A percentile compares a stretch with the other conserved stretches of the same genome.
These are phyloP conservation scores for Vickermania spadyakhi DNA, from an alignment of 208 protist genomes.

Conservation along the genomic window DNA sequence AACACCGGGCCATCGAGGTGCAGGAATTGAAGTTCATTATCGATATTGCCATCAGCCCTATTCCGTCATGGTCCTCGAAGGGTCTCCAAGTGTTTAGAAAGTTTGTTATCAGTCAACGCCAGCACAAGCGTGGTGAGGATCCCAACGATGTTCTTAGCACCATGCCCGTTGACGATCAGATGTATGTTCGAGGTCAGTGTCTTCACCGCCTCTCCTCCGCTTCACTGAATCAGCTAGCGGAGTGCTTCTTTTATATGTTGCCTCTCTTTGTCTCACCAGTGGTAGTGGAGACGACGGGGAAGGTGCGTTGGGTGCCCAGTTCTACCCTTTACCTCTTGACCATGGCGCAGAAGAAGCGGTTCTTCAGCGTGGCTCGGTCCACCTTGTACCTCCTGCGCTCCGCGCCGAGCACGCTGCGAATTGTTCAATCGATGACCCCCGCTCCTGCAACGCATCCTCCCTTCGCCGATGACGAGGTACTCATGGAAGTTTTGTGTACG, in stretches of 20 bases:
- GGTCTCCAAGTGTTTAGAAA: neutral
- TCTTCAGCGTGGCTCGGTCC: neutral
- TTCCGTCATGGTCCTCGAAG: neutral
- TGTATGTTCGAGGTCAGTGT: neutral
- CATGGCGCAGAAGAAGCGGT: neutral
- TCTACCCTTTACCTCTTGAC: neutral
- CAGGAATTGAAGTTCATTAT: neutral
- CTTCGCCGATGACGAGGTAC: neutral
- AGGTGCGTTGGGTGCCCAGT: neutral
- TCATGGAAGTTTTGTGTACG: neutral
- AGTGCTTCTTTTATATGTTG: neutral
- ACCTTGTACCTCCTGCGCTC: neutral
- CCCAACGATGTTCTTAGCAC: neutral
- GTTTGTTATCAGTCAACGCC: neutral
- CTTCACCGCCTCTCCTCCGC: neutral
- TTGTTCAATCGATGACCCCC: neutral
- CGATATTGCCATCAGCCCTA: neutral
- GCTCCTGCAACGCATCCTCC: neutral
- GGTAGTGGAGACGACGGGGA: neutral
- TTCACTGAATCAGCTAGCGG: neutral
- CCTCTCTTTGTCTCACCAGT: neutral
- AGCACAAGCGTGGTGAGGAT: neutral
- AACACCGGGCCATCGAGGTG: neutral
- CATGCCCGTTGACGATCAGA: neutral
- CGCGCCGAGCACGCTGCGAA: neutral